Base-by-base conservation (phyloP, 495 filamentous ascomycete species). In the Talaromyces trachyspermus region DNA sequence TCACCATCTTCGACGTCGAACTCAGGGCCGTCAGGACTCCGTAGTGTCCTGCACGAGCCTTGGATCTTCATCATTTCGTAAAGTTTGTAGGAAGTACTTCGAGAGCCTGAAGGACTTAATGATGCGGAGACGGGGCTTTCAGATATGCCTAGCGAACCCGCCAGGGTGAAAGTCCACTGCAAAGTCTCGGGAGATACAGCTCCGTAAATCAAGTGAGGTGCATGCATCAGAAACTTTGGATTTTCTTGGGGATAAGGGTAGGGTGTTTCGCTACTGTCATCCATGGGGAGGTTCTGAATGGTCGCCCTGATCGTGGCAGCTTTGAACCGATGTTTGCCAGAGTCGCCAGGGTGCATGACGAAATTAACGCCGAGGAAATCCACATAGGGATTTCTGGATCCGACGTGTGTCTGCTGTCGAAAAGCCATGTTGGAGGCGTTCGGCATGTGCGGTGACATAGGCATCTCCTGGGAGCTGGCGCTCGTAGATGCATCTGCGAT, bases 21-120 rank as follows among this genome's bases (percentile, higher is more conserved):
- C 5, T 56, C 46, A 11, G 32, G 57, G 2, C 64, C 67, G 8
- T 50, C 48, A 3, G 61, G 52, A 39, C 62, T 69, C 23, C 61
- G 61, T 30, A 63, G 35, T 2, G 68, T 69, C 5, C 74, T 66
- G 5, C 65, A 57, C 4, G 72, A 76, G 11, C 72, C 74, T 53
- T 76, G 73, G 18, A 78, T 75, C 26, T 66, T 65, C 73, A 78
- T 73, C 71, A 76, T 76, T 49, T 72, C 68, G 47, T 70, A 75
- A 14, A 75, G 59, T 14, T 62, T 63, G 47, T 71, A 74, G 2
- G 57, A 62, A 2, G 59, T 57, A 23, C 61, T 68, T 27, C 67
- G 40, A 4, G 63, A 68, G 2, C 69, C 65, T 4, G 60, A 61
- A 0, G 72, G 72, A 17, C 63, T 68, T 0, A 78, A 10, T 29